Evolutionary conservation across 2,329 filamentous ascomycete genomes (phyloP).

Genomic region (Pseudopyrenochaeta lycopersici): DNA sequence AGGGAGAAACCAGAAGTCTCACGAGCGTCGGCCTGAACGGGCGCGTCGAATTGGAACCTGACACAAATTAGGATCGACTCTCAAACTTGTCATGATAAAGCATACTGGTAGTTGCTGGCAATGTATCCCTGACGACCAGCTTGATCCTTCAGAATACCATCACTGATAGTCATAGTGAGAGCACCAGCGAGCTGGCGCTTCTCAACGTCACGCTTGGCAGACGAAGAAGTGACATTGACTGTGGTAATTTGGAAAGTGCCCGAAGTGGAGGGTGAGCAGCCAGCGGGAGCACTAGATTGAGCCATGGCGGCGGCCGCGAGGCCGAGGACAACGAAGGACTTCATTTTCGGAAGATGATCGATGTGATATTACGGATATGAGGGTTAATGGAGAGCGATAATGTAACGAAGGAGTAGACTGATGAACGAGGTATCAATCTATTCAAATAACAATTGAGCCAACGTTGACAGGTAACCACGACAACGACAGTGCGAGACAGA

Average conservation of each 20-base stretch:
- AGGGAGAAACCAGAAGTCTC: slow-evolving; percentile 77
- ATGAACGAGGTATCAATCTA: slow-evolving; percentile 51
- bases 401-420: slow-evolving; percentile 40
- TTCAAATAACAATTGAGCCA: slow-evolving; percentile 10
- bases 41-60: slow-evolving; percentile 53
- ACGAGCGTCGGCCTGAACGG: slow-evolving; percentile 71
- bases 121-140: slow-evolving; percentile 79
- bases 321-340: slow-evolving; percentile 40
- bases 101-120: slow-evolving; percentile 75
- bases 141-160: slow-evolving; percentile 72
- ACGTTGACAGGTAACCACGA: slow-evolving; percentile 30
- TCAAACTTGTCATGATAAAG: not conserved
- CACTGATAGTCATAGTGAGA: slow-evolving; percentile 68
- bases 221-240: slow-evolving; percentile 52
- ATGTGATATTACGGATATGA: slow-evolving; percentile 15
- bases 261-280: slow-evolving; percentile 62
- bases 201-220: slow-evolving; percentile 35
- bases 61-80: slow-evolving; percentile 8
- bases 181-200: slow-evolving; percentile 47
- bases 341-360: slow-evolving; percentile 34
- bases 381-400: slow-evolving; percentile 20
- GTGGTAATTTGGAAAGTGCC: slow-evolving; percentile 69
- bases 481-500: slow-evolving; percentile 35
- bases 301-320: slow-evolving; percentile 41
- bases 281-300: slow-evolving; percentile 54